Conservation (phyloP, 2,329 filamentous ascomycete genomes). For the Fusarium palustre region DNA sequence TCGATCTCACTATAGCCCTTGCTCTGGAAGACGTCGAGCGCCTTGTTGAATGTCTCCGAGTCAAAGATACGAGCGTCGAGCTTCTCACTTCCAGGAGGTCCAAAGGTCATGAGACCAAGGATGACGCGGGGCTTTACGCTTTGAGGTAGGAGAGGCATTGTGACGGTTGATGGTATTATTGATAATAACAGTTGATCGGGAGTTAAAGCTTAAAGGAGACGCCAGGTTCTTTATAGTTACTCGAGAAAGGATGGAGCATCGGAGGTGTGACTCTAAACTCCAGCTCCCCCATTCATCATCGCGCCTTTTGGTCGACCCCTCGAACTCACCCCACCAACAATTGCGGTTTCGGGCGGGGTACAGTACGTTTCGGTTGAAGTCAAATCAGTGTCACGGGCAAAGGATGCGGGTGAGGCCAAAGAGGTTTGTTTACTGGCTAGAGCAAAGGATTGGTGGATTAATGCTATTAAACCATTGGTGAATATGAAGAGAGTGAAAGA, state of each 20-base stretch:
- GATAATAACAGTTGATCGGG: neutral
- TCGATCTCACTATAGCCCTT: slow-evolving; percentile 87
- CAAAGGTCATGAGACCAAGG: slow-evolving; percentile 89
- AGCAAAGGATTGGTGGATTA: slow-evolving; percentile 3
- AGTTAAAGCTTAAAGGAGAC: neutral
- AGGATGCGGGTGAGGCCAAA: slow-evolving; percentile 6
- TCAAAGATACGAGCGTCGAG: slow-evolving; percentile 78
- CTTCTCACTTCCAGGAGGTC: slow-evolving; percentile 65
- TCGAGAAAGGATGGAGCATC: slow-evolving; percentile 3
- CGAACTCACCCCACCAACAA: slow-evolving; percentile 26
- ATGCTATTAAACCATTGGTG: neutral
- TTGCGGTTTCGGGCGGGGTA: slow-evolving; percentile 35
- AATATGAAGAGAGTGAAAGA: neutral
- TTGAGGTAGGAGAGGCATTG: slow-evolving; percentile 61
- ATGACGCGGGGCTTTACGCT: slow-evolving; percentile 74
- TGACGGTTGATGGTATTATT: slow-evolving; percentile 30
- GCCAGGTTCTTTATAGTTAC: slow-evolving; percentile 18
- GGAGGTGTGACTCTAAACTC: slow-evolving; percentile 42
- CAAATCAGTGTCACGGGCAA: slow-evolving; percentile 6
- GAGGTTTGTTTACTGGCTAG: slow-evolving; percentile 2
- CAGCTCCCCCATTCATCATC: slow-evolving; percentile 26
- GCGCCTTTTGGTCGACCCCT: slow-evolving; percentile 10
- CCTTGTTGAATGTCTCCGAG: slow-evolving; percentile 73
- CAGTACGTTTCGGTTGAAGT: slow-evolving; percentile 22
- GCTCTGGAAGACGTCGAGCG: slow-evolving; percentile 80